Base-by-base conservation (phyloP, 805 yeast species). In the Candida sanyiensis region DNA sequence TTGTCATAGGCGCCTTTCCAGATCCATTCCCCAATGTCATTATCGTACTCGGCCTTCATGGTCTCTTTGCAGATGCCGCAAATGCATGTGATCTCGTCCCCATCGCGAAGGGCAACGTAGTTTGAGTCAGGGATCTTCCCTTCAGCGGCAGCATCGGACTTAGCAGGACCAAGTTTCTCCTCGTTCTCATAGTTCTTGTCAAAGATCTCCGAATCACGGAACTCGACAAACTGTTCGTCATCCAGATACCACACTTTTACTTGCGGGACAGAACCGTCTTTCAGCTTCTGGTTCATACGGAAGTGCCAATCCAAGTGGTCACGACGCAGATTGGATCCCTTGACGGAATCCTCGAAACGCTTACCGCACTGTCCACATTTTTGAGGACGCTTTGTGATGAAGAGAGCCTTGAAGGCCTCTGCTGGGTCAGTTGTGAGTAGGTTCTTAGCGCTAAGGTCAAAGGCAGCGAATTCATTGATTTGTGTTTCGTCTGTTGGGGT, bases 281-380 rank as follows among this genome's bases (percentile, higher is more conserved):
- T 74, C 34, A 84, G 66, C 51, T 83, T 80, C 57, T 85, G 86
- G 59, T 87, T 90, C 31, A 86, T 83, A 51, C 97, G 74, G 66
- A 87, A 88, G 66, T 90, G 97, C 97, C 97, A 90, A 60, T 90
- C 98, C 48, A 87, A 64, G 61, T 93, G 98, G 13, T 75, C 69
- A 37, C 80, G 74, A 42, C 73, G 73, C 34, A 63, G 61, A 6
- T 61, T 60, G 27, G 61, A 63, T 12, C 87, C 94, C 34, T 69
- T 73, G 3, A 61, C 64, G 25, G 79, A 74, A 38, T 73, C 72
- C 4, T 75, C 69, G 57, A 87, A 93, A 46, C 99, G 64, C 57
- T 85, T 85, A 18, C 97, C 94, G 64, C 98, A 93, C 15, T 80
- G 78, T 12, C 84, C 75, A 65, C 98, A 93, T 59, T 87, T 90